Evolutionary conservation across 345 rosid species (phyloP).

Genomic region (sweet orange (Citrus sinensis)): DNA sequence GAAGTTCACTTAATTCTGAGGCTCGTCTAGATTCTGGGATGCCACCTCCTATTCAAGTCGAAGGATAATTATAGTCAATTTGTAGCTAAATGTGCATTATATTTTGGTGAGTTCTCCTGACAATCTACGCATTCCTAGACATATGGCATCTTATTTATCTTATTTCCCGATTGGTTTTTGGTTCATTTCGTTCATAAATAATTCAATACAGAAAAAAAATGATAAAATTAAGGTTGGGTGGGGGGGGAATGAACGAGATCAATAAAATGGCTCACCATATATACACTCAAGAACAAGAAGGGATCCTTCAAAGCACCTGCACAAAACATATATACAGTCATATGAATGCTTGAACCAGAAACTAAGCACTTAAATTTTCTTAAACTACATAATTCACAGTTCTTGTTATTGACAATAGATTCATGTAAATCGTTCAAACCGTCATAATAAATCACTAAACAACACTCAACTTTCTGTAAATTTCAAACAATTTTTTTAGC

Average conservation of each 20-base stretch:
- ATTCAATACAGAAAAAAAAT: neutral
- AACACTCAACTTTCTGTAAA: too few species aligned
- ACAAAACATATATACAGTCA: neutral
- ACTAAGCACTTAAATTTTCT: neutral
- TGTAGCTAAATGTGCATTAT: neutral
- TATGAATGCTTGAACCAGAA: neutral
- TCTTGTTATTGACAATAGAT: neutral
- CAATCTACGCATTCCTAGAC: neutral
- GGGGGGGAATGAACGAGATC: neutral
- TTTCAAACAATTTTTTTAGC: neutral
- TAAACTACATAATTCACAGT: neutral
- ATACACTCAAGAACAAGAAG: slow-evolving; percentile 37
- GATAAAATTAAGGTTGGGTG: neutral
- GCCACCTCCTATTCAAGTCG: slow-evolving; percentile 41
- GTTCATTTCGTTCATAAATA: neutral
- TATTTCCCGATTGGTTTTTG: neutral
- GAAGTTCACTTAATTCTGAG: slow-evolving; percentile 34
- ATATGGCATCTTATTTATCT: neutral
- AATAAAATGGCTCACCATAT: slow-evolving; percentile 33
- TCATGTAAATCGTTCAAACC: neutral
- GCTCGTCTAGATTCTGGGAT: slow-evolving; percentile 43
- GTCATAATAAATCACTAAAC: too few species aligned
- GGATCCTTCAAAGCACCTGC: slow-evolving; percentile 42
- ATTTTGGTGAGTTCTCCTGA: neutral
- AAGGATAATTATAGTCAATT: neutral